Evolutionary conservation across 805 yeast genomes (phyloP).

Genomic region (Monosporozyma aquatica): DNA sequence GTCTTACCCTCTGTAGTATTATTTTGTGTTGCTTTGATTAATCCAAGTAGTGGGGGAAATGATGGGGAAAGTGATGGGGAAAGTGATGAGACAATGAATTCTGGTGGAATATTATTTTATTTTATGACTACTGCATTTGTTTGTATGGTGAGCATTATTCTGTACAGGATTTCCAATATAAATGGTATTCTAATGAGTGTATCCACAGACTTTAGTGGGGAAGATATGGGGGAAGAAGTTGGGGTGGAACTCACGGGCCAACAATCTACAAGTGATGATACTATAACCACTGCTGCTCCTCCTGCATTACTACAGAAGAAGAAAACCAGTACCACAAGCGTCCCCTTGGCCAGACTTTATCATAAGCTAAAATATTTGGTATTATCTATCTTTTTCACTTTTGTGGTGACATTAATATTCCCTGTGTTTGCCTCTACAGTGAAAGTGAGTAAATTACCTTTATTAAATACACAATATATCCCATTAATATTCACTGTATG

Average conservation of each 20-base stretch:
- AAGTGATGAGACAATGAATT: slow-evolving; percentile 14
- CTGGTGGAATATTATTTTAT: slow-evolving; percentile 27
- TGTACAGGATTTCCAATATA: slow-evolving; percentile 21
- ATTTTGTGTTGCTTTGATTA: slow-evolving; percentile 45
- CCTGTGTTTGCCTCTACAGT: slow-evolving; percentile 82
- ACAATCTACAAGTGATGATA: no score
- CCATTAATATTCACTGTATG: slow-evolving; percentile 77
- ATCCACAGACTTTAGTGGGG: background rate
- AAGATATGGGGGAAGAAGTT: no score
- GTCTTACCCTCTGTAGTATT: slow-evolving; percentile 66
- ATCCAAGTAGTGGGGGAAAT: no score
- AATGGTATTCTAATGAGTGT: slow-evolving; percentile 9
- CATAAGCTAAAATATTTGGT: slow-evolving; percentile 54
- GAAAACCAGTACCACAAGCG: slow-evolving; percentile 15
- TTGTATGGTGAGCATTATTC: slow-evolving; percentile 17
- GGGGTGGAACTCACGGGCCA: no score
- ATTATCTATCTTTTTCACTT: slow-evolving; percentile 61
- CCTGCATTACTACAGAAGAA: background rate
- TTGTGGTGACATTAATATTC: slow-evolving; percentile 62
- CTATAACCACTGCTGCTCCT: no score
- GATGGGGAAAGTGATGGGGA: slow-evolving; percentile 7
- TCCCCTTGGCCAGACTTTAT: slow-evolving; percentile 57
- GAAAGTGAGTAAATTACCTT: slow-evolving; percentile 35
- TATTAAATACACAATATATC: slow-evolving; percentile 39
- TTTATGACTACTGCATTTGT: slow-evolving; percentile 30